Evolutionary conservation across 257 asterid species (phyloP), one percentile per base, ranked within the genome.

Genomic region (Haberlea rhodopensis): DNA sequence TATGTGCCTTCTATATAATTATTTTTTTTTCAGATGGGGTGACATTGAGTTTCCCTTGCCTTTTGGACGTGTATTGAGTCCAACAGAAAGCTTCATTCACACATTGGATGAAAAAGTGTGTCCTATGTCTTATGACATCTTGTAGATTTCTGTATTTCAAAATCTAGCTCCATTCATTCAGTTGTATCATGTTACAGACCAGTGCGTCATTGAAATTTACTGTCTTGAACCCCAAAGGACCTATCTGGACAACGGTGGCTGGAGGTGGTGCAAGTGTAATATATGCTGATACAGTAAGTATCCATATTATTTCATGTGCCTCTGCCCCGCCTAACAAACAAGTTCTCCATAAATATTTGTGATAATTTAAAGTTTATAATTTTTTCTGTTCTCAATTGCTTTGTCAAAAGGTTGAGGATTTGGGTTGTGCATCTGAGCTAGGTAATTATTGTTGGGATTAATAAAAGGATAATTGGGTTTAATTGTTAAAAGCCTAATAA

Each of bases 251-350:
- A 62, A 91, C 86, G 97, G 97, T 91, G 32, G 97, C 97, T 70
- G 96, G 97, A 62, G 97, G 97, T 51, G 97, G 97, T 69, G 96
- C 97, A 54, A 91, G 97, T 78, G 97, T 91, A 18, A 91, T 91
- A 55, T 91, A 86, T 77, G 97, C 97, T 13, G 95, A 91, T 80
- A 91, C 97, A 8, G 97, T 87, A 68, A 87, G 97, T 73, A 20
- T 52, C 62, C 71, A 20, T 8, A 48, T 29, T 48, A 53, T 6
- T 63, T 31, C 63, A 68, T 28, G 45, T 63, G 37, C 23, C 34
- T 31, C 27, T 71, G 51, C 63, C 43, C 55, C n/a, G 34, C 27
- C 55, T 53, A 60, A 9, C 71, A 72, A 66, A 57, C 67, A 51
- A 66, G 55, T 25, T 34, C 11, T 54, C 28, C 31, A 20, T 53